Percentiles rank a stretch among this genome's conserved stretches.
These are phyloP conservation scores for Pyricularia pennisetigena DNA, from an alignment of 2,329 filamentous ascomycete species.

Conservation along the genomic window DNA sequence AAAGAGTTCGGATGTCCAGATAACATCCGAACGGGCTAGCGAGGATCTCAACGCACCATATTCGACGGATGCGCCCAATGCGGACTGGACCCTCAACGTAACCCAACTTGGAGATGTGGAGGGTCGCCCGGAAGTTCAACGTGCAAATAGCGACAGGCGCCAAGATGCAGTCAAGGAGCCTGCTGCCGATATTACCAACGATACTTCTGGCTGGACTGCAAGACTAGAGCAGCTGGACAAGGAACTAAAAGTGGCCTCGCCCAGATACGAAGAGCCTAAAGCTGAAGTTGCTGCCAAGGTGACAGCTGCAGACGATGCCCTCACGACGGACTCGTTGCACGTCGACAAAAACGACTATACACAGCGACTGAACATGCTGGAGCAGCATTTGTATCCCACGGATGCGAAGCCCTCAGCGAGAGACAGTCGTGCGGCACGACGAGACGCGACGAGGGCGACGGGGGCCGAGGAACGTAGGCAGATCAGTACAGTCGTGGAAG, in stretches of 20 bases:
- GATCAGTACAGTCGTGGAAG: not conserved
- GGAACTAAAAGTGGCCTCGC: not conserved
- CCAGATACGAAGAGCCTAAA: not conserved
- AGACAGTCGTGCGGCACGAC: not conserved
- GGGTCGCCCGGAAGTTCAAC: not conserved
- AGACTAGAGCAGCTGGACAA: not conserved
- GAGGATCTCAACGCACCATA: slow-evolving; percentile 1
- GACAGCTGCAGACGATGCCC: not conserved
- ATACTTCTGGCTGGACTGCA: not conserved
- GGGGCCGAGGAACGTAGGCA: not conserved
- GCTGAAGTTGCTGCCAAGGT: not conserved
- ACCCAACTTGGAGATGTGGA: slow-evolving; percentile 2
- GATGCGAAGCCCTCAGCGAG: not conserved
- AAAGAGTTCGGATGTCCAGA: not conserved
- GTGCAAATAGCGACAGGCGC: not conserved
- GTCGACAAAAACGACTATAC: slow-evolving; percentile 15
- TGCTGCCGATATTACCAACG: not conserved
- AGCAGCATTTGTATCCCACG: not conserved
- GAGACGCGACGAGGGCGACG: not conserved
- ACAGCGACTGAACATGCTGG: not conserved
- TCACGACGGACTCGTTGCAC: not conserved
- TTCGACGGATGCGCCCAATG: not conserved
- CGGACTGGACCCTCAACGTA: slow-evolving; percentile 3
- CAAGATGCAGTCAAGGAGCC: not conserved
- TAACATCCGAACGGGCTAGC: not conserved